Base-by-base conservation (phyloP, 495 filamentous ascomycete genomes). In the Penicillium crystallinum region DNA sequence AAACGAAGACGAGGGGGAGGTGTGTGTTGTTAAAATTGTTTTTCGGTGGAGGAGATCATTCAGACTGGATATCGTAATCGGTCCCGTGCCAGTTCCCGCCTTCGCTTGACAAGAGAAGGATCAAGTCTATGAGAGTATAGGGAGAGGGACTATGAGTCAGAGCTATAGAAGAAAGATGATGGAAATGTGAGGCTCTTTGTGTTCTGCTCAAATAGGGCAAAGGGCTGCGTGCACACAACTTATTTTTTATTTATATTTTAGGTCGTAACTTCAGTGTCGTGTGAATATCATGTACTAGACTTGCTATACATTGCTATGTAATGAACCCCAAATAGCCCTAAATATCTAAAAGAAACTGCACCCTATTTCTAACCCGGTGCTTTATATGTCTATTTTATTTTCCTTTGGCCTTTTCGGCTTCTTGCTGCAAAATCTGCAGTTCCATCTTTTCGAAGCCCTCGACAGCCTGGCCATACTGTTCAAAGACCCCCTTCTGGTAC, bases 371-470 rank as follows among this genome's bases (percentile, higher is more conserved):
- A 43, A 29, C 5, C 3, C 12, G 0, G 23, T 22, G 1, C 5
- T 43, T 29, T 29, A 12, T 17, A 43, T 29, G 10, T 33, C 31
- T 25, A 36, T 23, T n/a, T 38, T 48, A 42, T 18, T 39, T 37
- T 36, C 17, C 45, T 64, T 41, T 23, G 19, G 15, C 37, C n/a
- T 49, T 39, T 2, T 31, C 35, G 14, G 37, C 54, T 37, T 61
- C 69, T 44, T 67, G 49, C 61, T 65, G 60, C 69, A 96, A 65
- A 18, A 91, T 80, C 59, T 70, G 66, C 55, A 67, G 62, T 76
- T 97, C 93, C 80, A 91, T 86, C 72, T 83, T 74, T 67, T 83
- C 82, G 69, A 98, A 93, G 17, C 83, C 88, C 46, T 82, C 78
- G 41, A 97, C 63, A 14, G 88, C 85, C 39, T 75, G 76, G 17